A percentile compares a stretch with the other conserved stretches of the same genome.
These are phyloP conservation scores for Phytophthora crassamura DNA, from an alignment of 352 stramenopile genomes.

Conservation along the genomic window DNA sequence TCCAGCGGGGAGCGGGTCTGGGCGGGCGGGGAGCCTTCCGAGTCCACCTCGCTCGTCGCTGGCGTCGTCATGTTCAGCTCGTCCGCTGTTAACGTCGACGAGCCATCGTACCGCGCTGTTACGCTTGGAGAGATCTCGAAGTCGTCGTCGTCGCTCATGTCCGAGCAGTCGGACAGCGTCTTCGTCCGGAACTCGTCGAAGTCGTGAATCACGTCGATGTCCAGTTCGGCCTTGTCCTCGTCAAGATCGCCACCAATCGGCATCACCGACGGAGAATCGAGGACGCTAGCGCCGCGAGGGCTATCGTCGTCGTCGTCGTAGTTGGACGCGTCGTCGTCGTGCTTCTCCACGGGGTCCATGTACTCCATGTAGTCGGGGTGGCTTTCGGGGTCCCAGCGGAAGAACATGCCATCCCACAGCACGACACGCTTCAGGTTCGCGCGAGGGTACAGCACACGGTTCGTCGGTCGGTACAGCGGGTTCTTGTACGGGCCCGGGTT, in stretches of 20 bases:
- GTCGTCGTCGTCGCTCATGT: constrained; percentile 86
- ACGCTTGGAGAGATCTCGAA: constrained; percentile 46
- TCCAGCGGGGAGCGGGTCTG: constrained; percentile 43
- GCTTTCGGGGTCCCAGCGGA: constrained; percentile 86
- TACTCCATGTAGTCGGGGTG: constrained; percentile 90
- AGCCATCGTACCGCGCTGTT: constrained; percentile 42
- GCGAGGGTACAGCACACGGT: constrained; percentile 82
- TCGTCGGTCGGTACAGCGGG: constrained; percentile 76
- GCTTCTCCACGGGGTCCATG: constrained; percentile 66
- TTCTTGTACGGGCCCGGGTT: constrained; percentile 74
- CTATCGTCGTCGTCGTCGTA: constrained; percentile 49
- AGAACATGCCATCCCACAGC: constrained; percentile 88
- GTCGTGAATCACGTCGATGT: constrained; percentile 87
- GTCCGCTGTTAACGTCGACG: constrained; percentile 38
- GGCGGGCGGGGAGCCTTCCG: constrained; percentile 23
- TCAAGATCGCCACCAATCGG: constrained; percentile 56
- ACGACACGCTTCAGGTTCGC: constrained; percentile 90
- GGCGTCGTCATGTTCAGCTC: constrained; percentile 39
- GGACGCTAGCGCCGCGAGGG: constrained; percentile 29
- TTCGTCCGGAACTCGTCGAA: constrained; percentile 78
- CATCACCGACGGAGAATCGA: constrained; percentile 49
- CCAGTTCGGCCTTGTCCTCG: constrained; percentile 74
- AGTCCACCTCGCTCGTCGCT: constrained; percentile 39
- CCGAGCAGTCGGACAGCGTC: constrained; percentile 78
- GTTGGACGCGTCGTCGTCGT: constrained; percentile 38